These are phyloP conservation scores for Pittosporum tobira DNA, from an alignment of 129 eudicot genomes.

Conservation along the genomic window DNA sequence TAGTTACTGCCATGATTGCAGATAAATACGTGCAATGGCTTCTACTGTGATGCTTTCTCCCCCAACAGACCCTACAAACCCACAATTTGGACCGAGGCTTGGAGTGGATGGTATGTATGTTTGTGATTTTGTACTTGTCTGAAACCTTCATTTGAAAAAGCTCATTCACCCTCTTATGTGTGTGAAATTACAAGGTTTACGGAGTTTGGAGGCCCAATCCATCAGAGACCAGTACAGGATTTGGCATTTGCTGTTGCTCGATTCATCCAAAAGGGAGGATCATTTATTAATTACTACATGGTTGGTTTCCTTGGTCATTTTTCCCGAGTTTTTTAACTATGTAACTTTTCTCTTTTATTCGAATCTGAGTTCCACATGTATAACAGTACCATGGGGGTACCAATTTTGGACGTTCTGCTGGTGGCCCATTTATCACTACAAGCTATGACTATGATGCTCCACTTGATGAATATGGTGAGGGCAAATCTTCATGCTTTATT, in stretches of 20 bases:
- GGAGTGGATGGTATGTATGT: conserved; percentile 80
- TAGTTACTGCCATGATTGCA: conserved; percentile 14
- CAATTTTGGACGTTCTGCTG: conserved; percentile 58
- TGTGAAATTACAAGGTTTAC: conserved; percentile 15
- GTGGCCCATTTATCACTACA: conserved; percentile 60
- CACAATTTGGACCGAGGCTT: conserved; percentile 82
- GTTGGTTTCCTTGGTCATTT: conserved; percentile 5
- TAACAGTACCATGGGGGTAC: conserved; percentile 58
- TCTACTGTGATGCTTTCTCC: conserved; percentile 72
- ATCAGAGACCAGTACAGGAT: conserved; percentile 25
- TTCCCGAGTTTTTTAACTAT: not conserved
- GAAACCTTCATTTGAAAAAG: not conserved
- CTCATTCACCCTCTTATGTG: not conserved
- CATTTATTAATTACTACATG: conserved; percentile 34
- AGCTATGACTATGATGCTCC: conserved; percentile 75
- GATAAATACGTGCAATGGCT: conserved; percentile 97
- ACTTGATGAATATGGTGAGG: conserved; percentile 58
- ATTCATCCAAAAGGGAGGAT: conserved; percentile 34
- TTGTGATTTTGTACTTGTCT: not conserved
- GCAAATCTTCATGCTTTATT: not conserved
- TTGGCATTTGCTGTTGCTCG: conserved; percentile 33
- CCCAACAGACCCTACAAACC: conserved; percentile 90
- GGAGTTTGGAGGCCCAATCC: conserved; percentile 24
- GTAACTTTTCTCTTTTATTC: not conserved
- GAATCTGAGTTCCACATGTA: not conserved